Conservation (phyloP, 2,329 filamentous ascomycete genomes). For the Fusarium sarcochroum region DNA sequence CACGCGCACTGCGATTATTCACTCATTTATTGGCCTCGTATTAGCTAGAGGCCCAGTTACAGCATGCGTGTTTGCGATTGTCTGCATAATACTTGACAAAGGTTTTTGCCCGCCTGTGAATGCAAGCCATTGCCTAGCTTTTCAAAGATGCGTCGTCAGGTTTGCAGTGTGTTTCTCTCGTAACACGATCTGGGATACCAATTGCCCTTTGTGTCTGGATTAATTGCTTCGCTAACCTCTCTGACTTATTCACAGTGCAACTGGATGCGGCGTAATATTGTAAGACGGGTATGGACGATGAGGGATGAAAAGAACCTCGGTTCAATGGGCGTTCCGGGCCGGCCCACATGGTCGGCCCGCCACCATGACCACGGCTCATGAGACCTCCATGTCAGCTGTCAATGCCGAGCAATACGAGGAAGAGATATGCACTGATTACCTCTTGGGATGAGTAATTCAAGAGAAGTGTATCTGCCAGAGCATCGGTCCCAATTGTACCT, state of each 20-base stretch:
- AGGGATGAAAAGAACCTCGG: constrained; percentile 35
- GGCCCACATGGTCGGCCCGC: constrained; percentile 31
- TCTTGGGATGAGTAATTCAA: not conserved
- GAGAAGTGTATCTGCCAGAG: not conserved
- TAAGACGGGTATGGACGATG: not conserved
- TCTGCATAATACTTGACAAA: no score
- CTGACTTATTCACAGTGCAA: not conserved
- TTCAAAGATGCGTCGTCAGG: no score
- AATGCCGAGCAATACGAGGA: constrained; percentile 25
- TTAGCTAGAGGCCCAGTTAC: no score
- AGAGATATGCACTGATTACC: not conserved
- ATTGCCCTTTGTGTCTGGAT: not conserved
- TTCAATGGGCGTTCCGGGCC: constrained; percentile 15
- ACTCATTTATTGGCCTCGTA: not conserved
- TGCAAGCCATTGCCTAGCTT: no score
- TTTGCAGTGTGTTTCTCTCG: not conserved
- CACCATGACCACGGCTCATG: constrained; percentile 38
- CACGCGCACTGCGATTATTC: not conserved
- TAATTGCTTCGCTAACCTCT: not conserved
- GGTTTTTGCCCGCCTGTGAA: no score
- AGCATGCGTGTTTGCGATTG: no score
- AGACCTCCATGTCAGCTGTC: constrained; percentile 13
- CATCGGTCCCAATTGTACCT: not conserved
- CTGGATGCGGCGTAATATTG: not conserved
- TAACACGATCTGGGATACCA: not conserved